A percentile compares a stretch with the other conserved stretches of the same genome.
Evolutionary conservation across 805 yeast genomes (phyloP).

Genomic region (Cyberlindnera bimundalis): DNA sequence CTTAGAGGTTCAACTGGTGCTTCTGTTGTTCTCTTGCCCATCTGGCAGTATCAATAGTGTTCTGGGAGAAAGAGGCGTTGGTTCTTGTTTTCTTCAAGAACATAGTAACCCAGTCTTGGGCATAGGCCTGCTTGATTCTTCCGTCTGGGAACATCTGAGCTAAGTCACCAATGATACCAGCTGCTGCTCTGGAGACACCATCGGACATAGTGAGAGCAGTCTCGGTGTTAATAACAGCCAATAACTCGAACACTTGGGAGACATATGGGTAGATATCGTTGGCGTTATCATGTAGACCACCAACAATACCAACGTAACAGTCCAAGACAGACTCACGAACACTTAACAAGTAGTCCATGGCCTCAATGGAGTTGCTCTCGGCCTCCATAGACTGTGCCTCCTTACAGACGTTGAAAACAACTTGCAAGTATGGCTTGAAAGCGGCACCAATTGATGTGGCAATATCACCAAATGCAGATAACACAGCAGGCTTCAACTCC

Average conservation of each 20-base stretch:
- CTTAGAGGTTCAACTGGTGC: constrained; percentile 20
- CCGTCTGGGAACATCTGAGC: constrained; percentile 84
- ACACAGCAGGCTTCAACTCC: constrained; percentile 80
- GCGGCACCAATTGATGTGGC: constrained; percentile 82
- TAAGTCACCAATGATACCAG: constrained; percentile 90
- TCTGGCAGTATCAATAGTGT: constrained; percentile 87
- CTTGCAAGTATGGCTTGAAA: constrained; percentile 72
- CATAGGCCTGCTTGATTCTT: constrained; percentile 60
- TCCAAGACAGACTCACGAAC: constrained; percentile 90
- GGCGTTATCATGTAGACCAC: constrained; percentile 76
- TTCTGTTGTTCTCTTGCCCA: constrained; percentile 85
- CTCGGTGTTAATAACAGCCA: constrained; percentile 58
- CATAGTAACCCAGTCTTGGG: constrained; percentile 75
- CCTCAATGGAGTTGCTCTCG: constrained; percentile 67
- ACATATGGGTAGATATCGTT: constrained; percentile 62
- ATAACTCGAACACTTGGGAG: constrained; percentile 65
- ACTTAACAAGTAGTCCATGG: constrained; percentile 66
- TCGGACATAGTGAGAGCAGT: constrained; percentile 60
- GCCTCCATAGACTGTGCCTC: constrained; percentile 61
- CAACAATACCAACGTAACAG: constrained; percentile 92
- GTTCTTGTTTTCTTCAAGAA: constrained; percentile 71
- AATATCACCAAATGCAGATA: constrained; percentile 94
- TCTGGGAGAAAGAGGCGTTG: constrained; percentile 54
- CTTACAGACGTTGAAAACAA: constrained; percentile 74
- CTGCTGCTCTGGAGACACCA: constrained; percentile 74